Conservation (phyloP, 2,329 filamentous ascomycete species). For the Colletotrichum tofieldiae region DNA sequence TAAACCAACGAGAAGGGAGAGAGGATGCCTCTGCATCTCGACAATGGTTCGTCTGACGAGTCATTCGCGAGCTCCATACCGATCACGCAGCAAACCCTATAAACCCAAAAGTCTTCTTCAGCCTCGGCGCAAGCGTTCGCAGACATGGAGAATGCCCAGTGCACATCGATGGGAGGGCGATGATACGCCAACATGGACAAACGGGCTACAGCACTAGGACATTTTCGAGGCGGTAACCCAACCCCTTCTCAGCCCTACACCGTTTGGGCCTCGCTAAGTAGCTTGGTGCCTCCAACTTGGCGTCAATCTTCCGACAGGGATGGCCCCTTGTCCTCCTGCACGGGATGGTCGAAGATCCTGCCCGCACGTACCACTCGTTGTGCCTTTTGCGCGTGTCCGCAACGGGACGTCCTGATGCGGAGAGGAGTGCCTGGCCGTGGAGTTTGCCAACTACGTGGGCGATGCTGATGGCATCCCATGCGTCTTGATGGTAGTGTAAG, state of each 20-base stretch:
- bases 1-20: not conserved
- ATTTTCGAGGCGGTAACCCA: slow-evolving; percentile 15
- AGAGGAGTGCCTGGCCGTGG: not conserved
- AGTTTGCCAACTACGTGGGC: not conserved
- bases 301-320: slow-evolving; percentile 23
- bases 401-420: slow-evolving; percentile 4
- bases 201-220: slow-evolving; percentile 13
- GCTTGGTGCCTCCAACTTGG: slow-evolving; percentile 35
- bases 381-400: not conserved
- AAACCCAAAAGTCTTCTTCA: not conserved
- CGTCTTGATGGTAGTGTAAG: not conserved
- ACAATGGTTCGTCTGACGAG: slow-evolving; percentile 17
- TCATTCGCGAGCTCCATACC: slow-evolving; percentile 10
- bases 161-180: too few relatives aligned
- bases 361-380: slow-evolving; percentile 22
- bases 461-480: not conserved
- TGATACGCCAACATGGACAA: not conserved
- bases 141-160: not conserved
- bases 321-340: slow-evolving; percentile 7
- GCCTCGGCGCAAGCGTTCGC: not conserved
- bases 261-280: slow-evolving; percentile 35
- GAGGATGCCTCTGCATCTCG: not conserved
- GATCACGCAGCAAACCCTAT: not conserved
- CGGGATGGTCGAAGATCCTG: slow-evolving; percentile 30
- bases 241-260: slow-evolving; percentile 40